Evolutionary conservation across 768 basidiomycete species (phyloP), one percentile per base, ranked within the genome.

Genomic region (Xerocomellus chrysenteron): DNA sequence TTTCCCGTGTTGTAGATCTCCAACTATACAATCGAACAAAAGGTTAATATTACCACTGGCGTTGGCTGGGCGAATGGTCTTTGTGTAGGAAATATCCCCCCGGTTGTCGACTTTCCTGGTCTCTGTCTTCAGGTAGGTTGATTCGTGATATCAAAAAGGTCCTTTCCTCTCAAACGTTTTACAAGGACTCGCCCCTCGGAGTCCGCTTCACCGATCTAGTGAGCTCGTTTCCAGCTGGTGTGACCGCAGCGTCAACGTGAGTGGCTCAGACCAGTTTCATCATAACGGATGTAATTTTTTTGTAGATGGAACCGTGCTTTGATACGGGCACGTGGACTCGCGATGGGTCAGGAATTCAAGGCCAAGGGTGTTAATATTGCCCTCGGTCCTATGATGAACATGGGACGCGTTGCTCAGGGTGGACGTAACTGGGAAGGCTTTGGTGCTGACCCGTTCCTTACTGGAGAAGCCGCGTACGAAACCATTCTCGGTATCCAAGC

Each of bases 351-450:
- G 52, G 95, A 98, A 69, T 88, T 91, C 73, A 79, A 79, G 54
- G 85, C 83, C 28, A 94, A 95, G 67, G 95, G 95, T 24, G 85
- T 91, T 45, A 83, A 97, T 63, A 75, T 95, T 47, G 87, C 85
- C 11, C 79, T 95, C 8, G 82, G 80, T 30, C 82, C 92, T 0
- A 90, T 90, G 87, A 94, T 92, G 85, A 94, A 94, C 68, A 82
- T 95, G 76, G 90, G 87, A 1, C 83, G 90, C 17, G 73, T 87
- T 19, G 85, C 89, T 3, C 78, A 82, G 60, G 92, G 88, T 8
- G 94, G 94, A 17, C 78, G 94, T 30, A 93, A 94, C 71, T 96
- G 92, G 91, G 94, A 96, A 77, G 92, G 92, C n/a, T 94, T 94
- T 55, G 93, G 94, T 32, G 92, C 82, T 11, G 94, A 97, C 69